These are phyloP conservation scores for Xylariaceae sp. DNA, from an alignment of 2,329 filamentous ascomycete genomes.

Conservation along the genomic window DNA sequence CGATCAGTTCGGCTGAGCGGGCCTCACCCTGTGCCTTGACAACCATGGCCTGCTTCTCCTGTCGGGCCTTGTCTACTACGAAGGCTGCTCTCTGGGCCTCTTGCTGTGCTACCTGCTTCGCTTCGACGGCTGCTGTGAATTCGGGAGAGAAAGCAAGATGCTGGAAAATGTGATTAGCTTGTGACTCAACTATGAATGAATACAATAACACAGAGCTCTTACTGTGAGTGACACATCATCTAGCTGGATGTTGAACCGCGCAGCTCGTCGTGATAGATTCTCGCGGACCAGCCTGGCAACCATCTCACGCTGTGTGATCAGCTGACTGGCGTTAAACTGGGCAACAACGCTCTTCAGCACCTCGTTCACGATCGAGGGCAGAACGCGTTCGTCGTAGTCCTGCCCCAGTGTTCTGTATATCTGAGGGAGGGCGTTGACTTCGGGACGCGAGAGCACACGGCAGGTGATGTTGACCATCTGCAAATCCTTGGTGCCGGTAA, in stretches of 20 bases:
- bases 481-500: conserved; percentile 97
- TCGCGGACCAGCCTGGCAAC: conserved; percentile 88
- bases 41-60: conserved; percentile 99
- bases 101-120: conserved; percentile 76
- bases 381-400: conserved; percentile 94
- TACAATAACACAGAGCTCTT: conserved; percentile 33
- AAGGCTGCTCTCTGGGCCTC: conserved; percentile 97
- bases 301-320: conserved; percentile 98
- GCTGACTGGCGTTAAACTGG: conserved; percentile 96
- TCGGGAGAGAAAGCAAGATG: conserved; percentile 71
- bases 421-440: conserved; percentile 83
- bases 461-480: conserved; percentile 99
- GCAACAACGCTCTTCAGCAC: conserved; percentile 98
- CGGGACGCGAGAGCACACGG: conserved; percentile 91
- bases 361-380: conserved; percentile 98
- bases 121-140: conserved; percentile 69
- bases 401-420: conserved; percentile 94
- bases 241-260: conserved; percentile 93
- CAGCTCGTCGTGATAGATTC: conserved; percentile 84
- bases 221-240: conserved; percentile 97
- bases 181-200: background rate
- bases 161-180: conserved; percentile 37
- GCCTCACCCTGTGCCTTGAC: conserved; percentile 99
- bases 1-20: conserved; percentile 93
- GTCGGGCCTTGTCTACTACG: conserved; percentile 95